phyloP scores from a whole-genome alignment of 106 monocot species.

The Platanthera guangdongensis region DNA sequence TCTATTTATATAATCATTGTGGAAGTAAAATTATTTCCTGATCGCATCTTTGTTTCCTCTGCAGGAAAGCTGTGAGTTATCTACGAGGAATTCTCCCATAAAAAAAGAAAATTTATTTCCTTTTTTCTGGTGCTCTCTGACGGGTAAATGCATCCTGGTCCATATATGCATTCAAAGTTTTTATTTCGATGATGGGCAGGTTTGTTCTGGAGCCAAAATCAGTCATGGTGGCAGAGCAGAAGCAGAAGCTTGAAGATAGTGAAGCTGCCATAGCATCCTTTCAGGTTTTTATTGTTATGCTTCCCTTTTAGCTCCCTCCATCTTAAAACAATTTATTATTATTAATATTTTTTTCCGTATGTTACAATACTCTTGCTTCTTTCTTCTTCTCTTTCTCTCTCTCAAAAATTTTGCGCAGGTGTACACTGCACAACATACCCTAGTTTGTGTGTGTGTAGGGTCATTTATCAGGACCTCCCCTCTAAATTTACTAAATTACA shows the following conservation, averaged over 20 bases:
- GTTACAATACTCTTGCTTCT: no score
- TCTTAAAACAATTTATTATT: no score
- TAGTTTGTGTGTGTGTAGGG: background rate
- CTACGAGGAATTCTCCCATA: conserved; percentile 1
- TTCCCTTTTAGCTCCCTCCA: background rate
- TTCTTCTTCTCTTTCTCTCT: no score
- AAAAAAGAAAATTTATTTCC: background rate
- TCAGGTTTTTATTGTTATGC: conserved; percentile 24
- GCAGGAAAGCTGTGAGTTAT: conserved; percentile 78
- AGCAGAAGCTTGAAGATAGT: conserved; percentile 74
- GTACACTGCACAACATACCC: no score
- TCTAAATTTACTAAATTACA: no score
- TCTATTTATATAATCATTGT: background rate
- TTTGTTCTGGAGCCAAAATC: conserved; percentile 86
- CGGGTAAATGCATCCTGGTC: background rate
- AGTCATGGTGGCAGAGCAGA: conserved; percentile 50
- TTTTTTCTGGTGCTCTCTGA: background rate
- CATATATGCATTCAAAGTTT: background rate
- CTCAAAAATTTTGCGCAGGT: no score
- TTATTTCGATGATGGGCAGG: conserved; percentile 26
- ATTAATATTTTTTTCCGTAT: no score
- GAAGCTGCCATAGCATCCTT: conserved; percentile 66
- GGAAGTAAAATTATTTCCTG: background rate
- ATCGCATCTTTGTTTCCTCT: conserved; percentile 16
- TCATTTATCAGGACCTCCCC: no score